phyloP scores from a whole-genome alignment of 805 yeast genomes.

The Wickerhamiella allomyrinae region DNA sequence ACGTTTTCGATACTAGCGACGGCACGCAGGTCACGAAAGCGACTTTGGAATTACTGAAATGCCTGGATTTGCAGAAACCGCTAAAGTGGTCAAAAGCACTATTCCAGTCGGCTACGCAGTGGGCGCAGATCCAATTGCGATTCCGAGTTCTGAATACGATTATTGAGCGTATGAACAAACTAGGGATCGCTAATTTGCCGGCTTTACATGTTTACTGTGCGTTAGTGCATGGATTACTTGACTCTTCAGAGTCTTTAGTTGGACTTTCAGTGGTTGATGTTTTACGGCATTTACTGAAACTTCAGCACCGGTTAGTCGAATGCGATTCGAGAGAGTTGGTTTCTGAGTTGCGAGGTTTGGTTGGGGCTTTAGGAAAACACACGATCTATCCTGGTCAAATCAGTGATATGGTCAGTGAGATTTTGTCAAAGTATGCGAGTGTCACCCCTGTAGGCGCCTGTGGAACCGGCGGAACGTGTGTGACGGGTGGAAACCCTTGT shows the following conservation, averaged over 20 bases:
- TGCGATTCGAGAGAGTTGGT: constrained; percentile 5
- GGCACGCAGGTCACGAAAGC: constrained; percentile 28
- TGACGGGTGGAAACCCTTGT: not conserved
- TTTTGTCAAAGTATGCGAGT: constrained; percentile 24
- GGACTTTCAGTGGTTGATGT: constrained; percentile 79
- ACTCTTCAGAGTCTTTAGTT: constrained; percentile 54
- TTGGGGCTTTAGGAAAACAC: constrained; percentile 61
- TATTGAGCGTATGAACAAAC: constrained; percentile 20
- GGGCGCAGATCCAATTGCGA: constrained; percentile 70
- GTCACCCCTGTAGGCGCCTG: not conserved
- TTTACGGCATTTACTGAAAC: constrained; percentile 31
- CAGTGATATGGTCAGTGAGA: constrained; percentile 62
- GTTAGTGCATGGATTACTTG: constrained; percentile 10
- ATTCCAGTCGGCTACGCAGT: constrained; percentile 50
- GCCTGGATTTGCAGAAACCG: constrained; percentile 26
- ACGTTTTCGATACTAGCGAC: constrained; percentile 45
- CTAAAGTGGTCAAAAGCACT: constrained; percentile 41
- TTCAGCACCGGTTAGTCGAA: constrained; percentile 19
- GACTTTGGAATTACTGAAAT: constrained; percentile 34
- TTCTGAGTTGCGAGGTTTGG: constrained; percentile 27
- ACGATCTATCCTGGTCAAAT: constrained; percentile 78
- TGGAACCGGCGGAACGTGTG: too few relatives aligned
- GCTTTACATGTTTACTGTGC: constrained; percentile 7
- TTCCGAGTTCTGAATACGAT: constrained; percentile 45
- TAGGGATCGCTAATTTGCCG: constrained; percentile 12